These are phyloP conservation scores for Silene latifolia DNA, from an alignment of 148 eudicot genomes.

Conservation along the genomic window DNA sequence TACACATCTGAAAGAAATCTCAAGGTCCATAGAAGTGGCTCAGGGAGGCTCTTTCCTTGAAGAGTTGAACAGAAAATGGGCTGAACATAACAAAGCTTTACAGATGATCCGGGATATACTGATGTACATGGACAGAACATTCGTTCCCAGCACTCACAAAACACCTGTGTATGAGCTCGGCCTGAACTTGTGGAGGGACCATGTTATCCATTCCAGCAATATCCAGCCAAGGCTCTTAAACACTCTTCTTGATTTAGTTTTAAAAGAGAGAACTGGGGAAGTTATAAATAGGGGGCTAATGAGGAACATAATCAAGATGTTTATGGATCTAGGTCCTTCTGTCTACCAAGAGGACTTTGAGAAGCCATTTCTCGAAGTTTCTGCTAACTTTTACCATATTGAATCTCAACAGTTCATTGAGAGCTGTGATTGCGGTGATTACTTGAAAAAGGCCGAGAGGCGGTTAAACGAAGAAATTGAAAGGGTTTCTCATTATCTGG, in stretches of 20 bases:
- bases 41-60: constrained; percentile 68
- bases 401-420: constrained; percentile 74
- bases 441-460: constrained; percentile 68
- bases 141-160: constrained; percentile 61
- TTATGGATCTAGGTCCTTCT: constrained; percentile 60
- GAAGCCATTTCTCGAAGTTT: constrained; percentile 68
- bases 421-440: constrained; percentile 78
- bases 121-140: constrained; percentile 87
- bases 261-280: constrained; percentile 63
- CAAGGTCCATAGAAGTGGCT: constrained; percentile 59
- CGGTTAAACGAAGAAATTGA: constrained; percentile 78
- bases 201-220: constrained; percentile 52
- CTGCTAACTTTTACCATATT: constrained; percentile 65
- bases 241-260: constrained; percentile 60
- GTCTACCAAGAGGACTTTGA: constrained; percentile 79
- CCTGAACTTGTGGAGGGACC: constrained; percentile 71
- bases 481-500: constrained; percentile 76
- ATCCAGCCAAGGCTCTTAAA: constrained; percentile 56
- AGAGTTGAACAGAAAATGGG: constrained; percentile 71
- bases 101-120: constrained; percentile 80
- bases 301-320: constrained; percentile 65
- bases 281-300: constrained; percentile 69
- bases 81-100: constrained; percentile 69
- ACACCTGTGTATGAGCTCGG: constrained; percentile 79
- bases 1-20: constrained; percentile 55